Evolutionary conservation across 345 rosid species (phyloP).

Genomic region (Hibiscus mutabilis): DNA sequence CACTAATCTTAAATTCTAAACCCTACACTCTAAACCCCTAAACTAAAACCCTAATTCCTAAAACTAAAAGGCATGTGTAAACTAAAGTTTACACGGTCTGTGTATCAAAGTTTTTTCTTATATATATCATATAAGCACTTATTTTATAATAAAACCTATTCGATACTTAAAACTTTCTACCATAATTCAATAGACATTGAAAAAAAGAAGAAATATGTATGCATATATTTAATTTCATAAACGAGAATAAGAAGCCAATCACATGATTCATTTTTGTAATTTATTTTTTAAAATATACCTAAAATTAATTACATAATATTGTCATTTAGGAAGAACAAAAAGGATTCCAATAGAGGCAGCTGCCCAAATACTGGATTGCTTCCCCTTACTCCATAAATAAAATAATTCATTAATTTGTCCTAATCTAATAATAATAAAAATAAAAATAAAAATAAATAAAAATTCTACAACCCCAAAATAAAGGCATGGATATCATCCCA

Average conservation of each 20-base stretch:
- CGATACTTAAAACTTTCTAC: too few relatives aligned
- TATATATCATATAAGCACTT: too few relatives aligned
- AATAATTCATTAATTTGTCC: slow-evolving; percentile 30
- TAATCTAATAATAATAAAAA: slow-evolving; percentile 17
- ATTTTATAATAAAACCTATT: too few relatives aligned
- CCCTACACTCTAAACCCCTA: too few relatives aligned
- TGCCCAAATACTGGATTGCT: neutral
- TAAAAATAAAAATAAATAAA: slow-evolving; percentile 7
- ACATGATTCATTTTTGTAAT: neutral
- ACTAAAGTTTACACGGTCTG: too few relatives aligned
- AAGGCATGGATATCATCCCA: slow-evolving; percentile 96
- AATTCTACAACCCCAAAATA: slow-evolving; percentile 77
- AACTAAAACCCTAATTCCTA: too few relatives aligned
- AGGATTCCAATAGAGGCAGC: neutral
- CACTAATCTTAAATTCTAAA: too few relatives aligned
- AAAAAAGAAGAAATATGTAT: too few relatives aligned
- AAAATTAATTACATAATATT: slow-evolving; percentile 1
- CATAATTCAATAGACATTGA: too few relatives aligned
- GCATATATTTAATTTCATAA: neutral
- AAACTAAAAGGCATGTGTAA: too few relatives aligned
- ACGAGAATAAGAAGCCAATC: neutral
- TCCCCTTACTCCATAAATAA: neutral
- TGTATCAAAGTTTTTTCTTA: too few relatives aligned
- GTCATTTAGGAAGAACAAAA: neutral
- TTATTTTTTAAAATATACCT: neutral